These are phyloP conservation scores for Trichopus zeylanicus DNA, from an alignment of 116 monocot species.

Conservation along the genomic window DNA sequence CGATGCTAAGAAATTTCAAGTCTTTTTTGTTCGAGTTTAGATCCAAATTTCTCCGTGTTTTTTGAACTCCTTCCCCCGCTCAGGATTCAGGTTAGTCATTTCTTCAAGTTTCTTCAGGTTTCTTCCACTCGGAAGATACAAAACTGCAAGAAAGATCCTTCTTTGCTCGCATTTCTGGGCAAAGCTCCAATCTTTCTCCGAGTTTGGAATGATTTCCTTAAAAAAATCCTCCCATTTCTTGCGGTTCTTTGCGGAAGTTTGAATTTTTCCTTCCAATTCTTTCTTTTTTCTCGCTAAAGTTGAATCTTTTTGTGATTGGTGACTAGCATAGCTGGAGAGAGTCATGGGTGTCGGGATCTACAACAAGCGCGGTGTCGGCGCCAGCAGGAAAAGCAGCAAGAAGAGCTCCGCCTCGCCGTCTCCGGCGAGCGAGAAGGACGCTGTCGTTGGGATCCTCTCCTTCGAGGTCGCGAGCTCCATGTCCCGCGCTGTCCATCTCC, in stretches of 20 bases:
- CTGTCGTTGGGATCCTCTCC: conserved; percentile 57
- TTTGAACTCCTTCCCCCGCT: too few species aligned
- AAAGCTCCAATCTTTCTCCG: neutral
- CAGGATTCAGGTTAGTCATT: too few species aligned
- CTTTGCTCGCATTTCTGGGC: neutral
- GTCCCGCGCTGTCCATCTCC: conserved; percentile 53
- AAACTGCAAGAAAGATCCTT: too few species aligned
- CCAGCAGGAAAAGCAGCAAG: too few species aligned
- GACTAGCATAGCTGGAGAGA: neutral
- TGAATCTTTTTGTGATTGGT: too few species aligned
- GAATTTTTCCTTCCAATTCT: neutral
- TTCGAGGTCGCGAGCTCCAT: conserved; percentile 74
- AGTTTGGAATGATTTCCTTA: neutral
- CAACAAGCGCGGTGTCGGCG: too few species aligned
- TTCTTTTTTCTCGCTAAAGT: neutral
- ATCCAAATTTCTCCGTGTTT: too few species aligned
- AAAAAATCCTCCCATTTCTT: neutral
- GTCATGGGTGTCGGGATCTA: conserved; percentile 22
- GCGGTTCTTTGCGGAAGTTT: neutral
- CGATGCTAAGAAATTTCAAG: too few species aligned
- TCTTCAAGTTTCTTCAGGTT: neutral
- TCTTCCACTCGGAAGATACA: neutral
- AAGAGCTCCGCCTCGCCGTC: conserved; percentile 6
- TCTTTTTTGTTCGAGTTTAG: too few species aligned
- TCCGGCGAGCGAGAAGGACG: neutral